Conservation (phyloP, 78 protist genomes). For the Capsaspora owczarzaki region DNA sequence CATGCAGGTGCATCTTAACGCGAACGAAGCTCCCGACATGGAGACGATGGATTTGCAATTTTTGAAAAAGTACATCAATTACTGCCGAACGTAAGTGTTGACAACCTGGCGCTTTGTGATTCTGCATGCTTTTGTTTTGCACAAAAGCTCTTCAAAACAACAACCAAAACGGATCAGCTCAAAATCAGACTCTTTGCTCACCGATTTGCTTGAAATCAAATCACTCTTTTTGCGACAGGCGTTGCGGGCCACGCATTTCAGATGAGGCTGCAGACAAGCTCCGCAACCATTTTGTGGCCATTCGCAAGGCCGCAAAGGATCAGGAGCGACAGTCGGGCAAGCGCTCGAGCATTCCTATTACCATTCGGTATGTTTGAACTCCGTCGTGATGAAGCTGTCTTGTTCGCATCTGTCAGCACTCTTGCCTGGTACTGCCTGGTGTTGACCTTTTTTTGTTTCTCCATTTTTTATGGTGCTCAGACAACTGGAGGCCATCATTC, state of each 20-base stretch:
- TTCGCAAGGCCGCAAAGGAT: background rate
- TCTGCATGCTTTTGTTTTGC: background rate
- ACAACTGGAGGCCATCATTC: too few relatives aligned
- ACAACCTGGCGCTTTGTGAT: too few relatives aligned
- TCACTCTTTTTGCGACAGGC: background rate
- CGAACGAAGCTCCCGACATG: background rate
- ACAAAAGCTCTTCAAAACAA: background rate
- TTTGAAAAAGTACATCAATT: constrained; percentile 67
- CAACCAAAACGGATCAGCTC: too few relatives aligned
- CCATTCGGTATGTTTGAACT: constrained; percentile 28
- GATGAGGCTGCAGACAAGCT: constrained; percentile 60
- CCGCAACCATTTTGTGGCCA: constrained; percentile 37
- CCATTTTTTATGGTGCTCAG: too few relatives aligned
- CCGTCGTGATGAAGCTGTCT: too few relatives aligned
- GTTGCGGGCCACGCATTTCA: constrained; percentile 70
- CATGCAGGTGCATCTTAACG: constrained; percentile 18
- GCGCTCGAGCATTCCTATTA: constrained; percentile 63
- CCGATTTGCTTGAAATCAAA: too few relatives aligned
- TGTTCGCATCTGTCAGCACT: too few relatives aligned
- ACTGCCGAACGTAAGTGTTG: constrained; percentile 23
- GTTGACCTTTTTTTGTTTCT: too few relatives aligned
- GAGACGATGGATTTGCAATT: constrained; percentile 3
- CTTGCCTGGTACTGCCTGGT: too few relatives aligned
- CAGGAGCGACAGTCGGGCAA: background rate
- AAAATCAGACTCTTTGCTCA: background rate